Base-by-base conservation (phyloP, 768 basidiomycete genomes). In the Termitomyces bulborhizus region DNA sequence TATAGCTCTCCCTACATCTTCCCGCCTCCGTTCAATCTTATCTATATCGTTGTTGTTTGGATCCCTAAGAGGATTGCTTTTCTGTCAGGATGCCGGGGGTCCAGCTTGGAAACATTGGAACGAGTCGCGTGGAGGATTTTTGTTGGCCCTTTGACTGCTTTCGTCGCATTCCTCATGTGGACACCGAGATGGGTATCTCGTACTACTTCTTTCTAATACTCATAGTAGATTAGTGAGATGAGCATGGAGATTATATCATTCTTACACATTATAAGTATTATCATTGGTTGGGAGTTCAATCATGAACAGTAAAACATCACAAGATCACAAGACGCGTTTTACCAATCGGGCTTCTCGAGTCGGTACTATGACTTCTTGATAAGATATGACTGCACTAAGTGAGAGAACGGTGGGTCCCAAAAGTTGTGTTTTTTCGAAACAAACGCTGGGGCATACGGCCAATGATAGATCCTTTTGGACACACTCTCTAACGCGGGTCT, bases 21-120 rank as follows among this genome's bases (percentile, higher is more conserved):
- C 57, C 80, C 80, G 3, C 70, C 79, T 5, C 82, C 81, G 0
- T 72, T 83, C 63, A 83, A 80, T 64, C 53, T 84, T 46, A 32
- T 81, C 4, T 68, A 63, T 32, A 37, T 66, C 6, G 5, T 69
- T 34, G 37, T 69, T 6, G 56, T 74, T 52, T 37, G 46, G 12
- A 31, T 65, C 27, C 68, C 68, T 3, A 57, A 50, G 13, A 49
- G 44, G 8, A 41, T 60, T n/a, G 50, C 63, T 13, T 40, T 46
- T 21, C 11, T 62, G 15, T 58, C 65, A 7, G 67, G 69, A 21
- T 51, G 60, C 27, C 64, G 56, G 27, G 51, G 58, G 13, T 46
- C 41, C 4, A 57, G 62, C 21, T 32, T 62, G 2, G 43, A 26
- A 8, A 55, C 37, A 21, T 55, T 69, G 12, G 71, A 77, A 59